phyloP scores from a whole-genome alignment of 371 early-diverging fungal genomes.

The Mortierella sp. region DNA sequence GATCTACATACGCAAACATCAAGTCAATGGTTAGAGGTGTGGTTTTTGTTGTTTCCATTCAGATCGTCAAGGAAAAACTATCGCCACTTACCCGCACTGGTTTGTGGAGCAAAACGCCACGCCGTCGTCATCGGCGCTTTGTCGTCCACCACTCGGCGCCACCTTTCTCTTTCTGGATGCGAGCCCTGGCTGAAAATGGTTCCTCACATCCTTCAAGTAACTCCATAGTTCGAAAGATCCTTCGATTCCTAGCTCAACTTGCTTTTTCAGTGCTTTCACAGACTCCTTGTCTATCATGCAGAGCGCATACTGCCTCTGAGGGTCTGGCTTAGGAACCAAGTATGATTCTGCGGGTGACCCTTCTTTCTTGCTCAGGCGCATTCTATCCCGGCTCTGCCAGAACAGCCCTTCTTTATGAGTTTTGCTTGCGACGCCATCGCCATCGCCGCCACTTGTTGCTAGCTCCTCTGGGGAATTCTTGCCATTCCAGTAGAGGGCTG shows the following conservation, averaged over 20 bases:
- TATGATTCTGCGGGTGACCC: slow-evolving; percentile 75
- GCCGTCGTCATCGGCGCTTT: slow-evolving; percentile 58
- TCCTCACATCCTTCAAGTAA: slow-evolving; percentile 56
- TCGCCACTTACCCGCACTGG: slow-evolving; percentile 62
- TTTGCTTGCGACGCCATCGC: too few relatives aligned
- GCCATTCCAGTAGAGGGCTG: slow-evolving; percentile 77
- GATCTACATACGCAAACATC: slow-evolving; percentile 16
- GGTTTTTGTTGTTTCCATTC: neutral
- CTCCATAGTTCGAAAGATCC: slow-evolving; percentile 53
- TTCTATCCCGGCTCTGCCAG: slow-evolving; percentile 68
- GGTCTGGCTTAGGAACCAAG: slow-evolving; percentile 50
- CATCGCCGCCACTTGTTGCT: neutral
- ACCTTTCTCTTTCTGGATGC: slow-evolving; percentile 32
- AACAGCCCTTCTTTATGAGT: slow-evolving; percentile 66
- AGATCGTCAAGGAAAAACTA: neutral
- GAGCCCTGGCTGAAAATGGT: slow-evolving; percentile 49
- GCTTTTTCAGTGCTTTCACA: slow-evolving; percentile 58
- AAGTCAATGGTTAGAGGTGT: slow-evolving; percentile 1
- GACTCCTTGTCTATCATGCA: slow-evolving; percentile 70
- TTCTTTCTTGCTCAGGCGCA: slow-evolving; percentile 70
- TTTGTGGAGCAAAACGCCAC: slow-evolving; percentile 69
- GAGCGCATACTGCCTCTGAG: slow-evolving; percentile 33
- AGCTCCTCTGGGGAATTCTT: slow-evolving; percentile 59
- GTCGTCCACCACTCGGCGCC: slow-evolving; percentile 47
- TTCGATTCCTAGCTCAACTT: slow-evolving; percentile 45